A percentile compares a stretch with the other conserved stretches of the same genome.
Evolutionary conservation across 1,139 yeast species (phyloP).

Genomic region (Pichia inconspicua): DNA sequence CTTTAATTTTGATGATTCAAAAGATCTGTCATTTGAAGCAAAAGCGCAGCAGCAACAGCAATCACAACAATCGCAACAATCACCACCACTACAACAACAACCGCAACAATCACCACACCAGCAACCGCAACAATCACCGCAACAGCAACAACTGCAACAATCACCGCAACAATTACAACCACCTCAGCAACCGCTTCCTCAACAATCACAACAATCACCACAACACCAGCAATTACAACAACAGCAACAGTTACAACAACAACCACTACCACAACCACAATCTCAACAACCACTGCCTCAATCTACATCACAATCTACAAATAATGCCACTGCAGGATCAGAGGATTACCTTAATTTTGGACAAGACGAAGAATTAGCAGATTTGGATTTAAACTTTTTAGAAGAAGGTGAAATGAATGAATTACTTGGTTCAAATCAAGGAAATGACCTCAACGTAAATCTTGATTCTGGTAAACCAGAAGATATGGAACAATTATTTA

Average conservation of each 20-base stretch:
- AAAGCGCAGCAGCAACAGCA: not conserved
- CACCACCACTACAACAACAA: not conserved
- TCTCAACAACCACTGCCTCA: conserved; percentile 1
- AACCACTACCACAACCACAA: too few species aligned
- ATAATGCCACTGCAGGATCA: not conserved
- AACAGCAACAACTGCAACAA: not conserved
- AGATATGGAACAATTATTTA: conserved; percentile 26
- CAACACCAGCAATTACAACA: not conserved
- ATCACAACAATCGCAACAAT: conserved; percentile 1
- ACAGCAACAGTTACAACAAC: conserved; percentile 1
- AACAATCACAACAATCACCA: not conserved
- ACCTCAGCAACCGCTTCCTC: not conserved
- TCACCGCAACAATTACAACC: not conserved
- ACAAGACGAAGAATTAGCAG: conserved; percentile 17
- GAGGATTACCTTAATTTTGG: conserved; percentile 11
- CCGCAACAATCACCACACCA: not conserved
- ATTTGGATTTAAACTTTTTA: conserved; percentile 22
- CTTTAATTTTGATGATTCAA: conserved; percentile 9
- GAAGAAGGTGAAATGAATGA: conserved; percentile 12
- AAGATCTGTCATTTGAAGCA: not conserved
- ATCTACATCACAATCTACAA: not conserved
- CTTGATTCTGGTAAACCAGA: conserved; percentile 18
- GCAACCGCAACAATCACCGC: not conserved
- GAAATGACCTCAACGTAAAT: not conserved
- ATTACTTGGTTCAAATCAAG: conserved; percentile 5